Evolutionary conservation across 2,329 filamentous ascomycete genomes (phyloP).

Genomic region (Colletotrichum sp.): DNA sequence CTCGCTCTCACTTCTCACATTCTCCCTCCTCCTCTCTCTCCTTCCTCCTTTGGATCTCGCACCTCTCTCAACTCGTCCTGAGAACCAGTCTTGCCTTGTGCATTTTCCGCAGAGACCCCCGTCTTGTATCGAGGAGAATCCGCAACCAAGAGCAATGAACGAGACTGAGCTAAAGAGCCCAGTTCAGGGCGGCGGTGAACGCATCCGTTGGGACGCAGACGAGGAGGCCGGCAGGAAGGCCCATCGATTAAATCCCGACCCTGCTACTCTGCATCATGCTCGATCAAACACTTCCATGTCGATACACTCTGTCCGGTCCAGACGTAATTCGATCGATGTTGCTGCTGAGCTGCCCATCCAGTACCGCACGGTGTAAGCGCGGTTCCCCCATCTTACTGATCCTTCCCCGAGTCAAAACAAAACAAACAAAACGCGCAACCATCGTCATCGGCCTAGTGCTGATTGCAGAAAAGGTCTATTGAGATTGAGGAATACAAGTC

Average conservation of each 20-base stretch:
- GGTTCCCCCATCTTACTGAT: neutral
- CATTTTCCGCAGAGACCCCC: too few relatives aligned
- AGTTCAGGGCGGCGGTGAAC: slow-evolving; percentile 24
- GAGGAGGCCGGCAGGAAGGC: slow-evolving; percentile 29
- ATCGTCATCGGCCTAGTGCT: neutral
- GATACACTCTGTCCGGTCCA: slow-evolving; percentile 42
- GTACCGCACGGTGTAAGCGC: slow-evolving; percentile 57
- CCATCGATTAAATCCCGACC: slow-evolving; percentile 4
- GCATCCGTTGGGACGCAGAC: slow-evolving; percentile 42
- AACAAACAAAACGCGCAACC: neutral
- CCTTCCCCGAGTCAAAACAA: neutral
- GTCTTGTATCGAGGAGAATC: neutral
- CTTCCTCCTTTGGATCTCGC: neutral
- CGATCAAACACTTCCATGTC: slow-evolving; percentile 44
- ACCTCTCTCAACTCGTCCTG: neutral
- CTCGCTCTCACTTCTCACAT: slow-evolving; percentile 4
- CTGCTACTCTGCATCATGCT: slow-evolving; percentile 23
- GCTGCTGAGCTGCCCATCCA: slow-evolving; percentile 53
- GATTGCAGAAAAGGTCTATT: slow-evolving; percentile 36
- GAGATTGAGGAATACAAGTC: slow-evolving; percentile 57
- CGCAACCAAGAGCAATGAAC: slow-evolving; percentile 24
- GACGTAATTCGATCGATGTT: slow-evolving; percentile 43
- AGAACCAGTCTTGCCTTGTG: neutral
- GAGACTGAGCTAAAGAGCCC: slow-evolving; percentile 27
- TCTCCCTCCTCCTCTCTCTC: neutral